These are phyloP conservation scores for Conringia planisiliqua DNA, from an alignment of 345 rosid genomes.

Conservation along the genomic window DNA sequence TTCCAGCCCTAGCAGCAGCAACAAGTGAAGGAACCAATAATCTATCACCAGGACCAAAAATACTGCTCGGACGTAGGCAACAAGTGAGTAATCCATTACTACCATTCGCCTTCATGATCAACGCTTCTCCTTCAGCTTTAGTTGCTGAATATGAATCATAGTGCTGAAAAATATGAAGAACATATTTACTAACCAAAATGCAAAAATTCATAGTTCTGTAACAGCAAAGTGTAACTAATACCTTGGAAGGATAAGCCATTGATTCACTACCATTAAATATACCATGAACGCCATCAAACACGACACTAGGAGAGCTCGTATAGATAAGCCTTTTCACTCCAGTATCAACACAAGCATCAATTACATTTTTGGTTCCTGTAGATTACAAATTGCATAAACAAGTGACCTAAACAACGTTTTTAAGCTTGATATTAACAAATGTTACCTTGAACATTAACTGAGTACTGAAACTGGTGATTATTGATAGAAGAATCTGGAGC, in stretches of 20 bases:
- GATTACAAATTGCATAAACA: not conserved
- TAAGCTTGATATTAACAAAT: not conserved
- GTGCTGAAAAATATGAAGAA: conserved; percentile 47
- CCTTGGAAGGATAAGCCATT: conserved; percentile 66
- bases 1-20: conserved; percentile 83
- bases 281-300: conserved; percentile 76
- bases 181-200: not conserved
- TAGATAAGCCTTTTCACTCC: conserved; percentile 84
- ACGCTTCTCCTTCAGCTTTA: conserved; percentile 85
- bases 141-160: conserved; percentile 86
- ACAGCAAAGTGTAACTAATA: conserved; percentile 5
- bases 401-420: not conserved
- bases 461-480: conserved; percentile 66
- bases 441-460: conserved; percentile 90
- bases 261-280: conserved; percentile 63
- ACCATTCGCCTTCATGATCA: conserved; percentile 68
- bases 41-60: conserved; percentile 96
- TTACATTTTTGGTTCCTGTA: conserved; percentile 71
- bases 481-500: conserved; percentile 95
- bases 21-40: conserved; percentile 82
- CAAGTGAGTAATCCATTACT: conserved; percentile 82
- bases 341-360: conserved; percentile 69
- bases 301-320: conserved; percentile 95
- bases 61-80: conserved; percentile 89
- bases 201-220: not conserved